Base-by-base conservation (phyloP, 129 eudicot species). In the Arctium lappa region DNA sequence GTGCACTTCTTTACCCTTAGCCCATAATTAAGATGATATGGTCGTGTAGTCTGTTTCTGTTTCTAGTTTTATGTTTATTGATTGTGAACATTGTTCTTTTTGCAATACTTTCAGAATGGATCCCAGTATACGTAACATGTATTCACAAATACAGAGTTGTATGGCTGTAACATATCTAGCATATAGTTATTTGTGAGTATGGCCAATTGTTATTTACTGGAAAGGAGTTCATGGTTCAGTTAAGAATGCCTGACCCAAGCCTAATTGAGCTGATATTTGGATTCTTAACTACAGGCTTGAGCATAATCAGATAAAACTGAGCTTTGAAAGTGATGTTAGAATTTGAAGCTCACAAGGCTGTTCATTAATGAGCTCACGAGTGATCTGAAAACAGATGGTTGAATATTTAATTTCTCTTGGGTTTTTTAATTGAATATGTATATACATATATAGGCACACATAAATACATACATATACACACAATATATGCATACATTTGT, bases 1-100 rank as follows among this genome's bases (percentile, higher is more conserved):
- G 98, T 94, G 66, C 78, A 32, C 68, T 74, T 33, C 70, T 44
- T 66, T 34, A 33, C 9, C 78, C 53, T 69, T 85, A 15, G 42
- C n/a, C n/a, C 32, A 15, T 39, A 78, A 3, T 62, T 39, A 10
- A 68, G 18, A 50, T 39, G 48, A 83, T 76, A 31, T 53, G 38
- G 38, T 39, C 33, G 22, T 72, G 53, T 2, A 7, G 6, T 72
- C 39, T 44, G 8, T 75, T 69, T 68, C 42, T 62, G 56, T 22
- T 75, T 31, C 60, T 72, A 65, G 42, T 73, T 73, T 73, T 50
- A 34, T 36, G 13, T 48, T 68, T 44, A 63, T 82, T 74, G 62
- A 56, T 8, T 77, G 31, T 42, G 6, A 72, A 42, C 15, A 3
- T 76, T 56, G 22, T 27, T 70, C 56, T 38, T 44, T 74, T 46